Base-by-base conservation (phyloP, 83 land plant species). In the Picea abies region DNA sequence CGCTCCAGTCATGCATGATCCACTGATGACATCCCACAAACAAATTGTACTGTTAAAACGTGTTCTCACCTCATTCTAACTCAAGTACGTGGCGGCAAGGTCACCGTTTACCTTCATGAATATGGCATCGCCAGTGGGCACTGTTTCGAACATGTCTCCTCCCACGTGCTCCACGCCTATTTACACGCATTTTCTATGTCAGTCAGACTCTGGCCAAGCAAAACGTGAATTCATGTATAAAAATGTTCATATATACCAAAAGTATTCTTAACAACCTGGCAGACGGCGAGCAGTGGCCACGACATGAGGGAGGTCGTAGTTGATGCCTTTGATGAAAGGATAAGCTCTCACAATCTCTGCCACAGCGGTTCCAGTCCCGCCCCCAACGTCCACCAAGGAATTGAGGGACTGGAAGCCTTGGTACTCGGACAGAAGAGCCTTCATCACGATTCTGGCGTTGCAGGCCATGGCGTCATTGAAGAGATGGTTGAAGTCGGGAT, bases 141-240 rank as follows among this genome's bases (percentile, higher is more conserved):
- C 92, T 25, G 85, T 80, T 5, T 80, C 87, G 84, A 95, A 95
- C 96, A 95, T 91, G 83, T 95, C 88, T 15, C 98, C 98, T 25
- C 90, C 90, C 41, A 92, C 89, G 70, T 92, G 93, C 88, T 95
- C 85, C 68, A 93, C 96, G n/a, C 98, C 98, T 95, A 84, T 64
- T 26, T 35, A 35, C 35, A 35, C 35, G 2, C 35, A 35, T 35
- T 35, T 29, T 35, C 2, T 35, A 35, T 2, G 35, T 1, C 35
- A 35, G 78, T 2, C n/a, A 71, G 4, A 71, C 76, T 1, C 52
- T 77, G 37, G 1, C 0, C 49, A 5, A 25, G 60, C 49, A 77
- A 52, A 22, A 58, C 9, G 1, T 22, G 3, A 47, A 3, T 49
- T 16, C 14, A 35, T 35, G 35, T 35, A 35, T 35, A 35, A 35